phyloP scores from a whole-genome alignment of 768 basidiomycete species.

The Podaxis carcinomalis region DNA sequence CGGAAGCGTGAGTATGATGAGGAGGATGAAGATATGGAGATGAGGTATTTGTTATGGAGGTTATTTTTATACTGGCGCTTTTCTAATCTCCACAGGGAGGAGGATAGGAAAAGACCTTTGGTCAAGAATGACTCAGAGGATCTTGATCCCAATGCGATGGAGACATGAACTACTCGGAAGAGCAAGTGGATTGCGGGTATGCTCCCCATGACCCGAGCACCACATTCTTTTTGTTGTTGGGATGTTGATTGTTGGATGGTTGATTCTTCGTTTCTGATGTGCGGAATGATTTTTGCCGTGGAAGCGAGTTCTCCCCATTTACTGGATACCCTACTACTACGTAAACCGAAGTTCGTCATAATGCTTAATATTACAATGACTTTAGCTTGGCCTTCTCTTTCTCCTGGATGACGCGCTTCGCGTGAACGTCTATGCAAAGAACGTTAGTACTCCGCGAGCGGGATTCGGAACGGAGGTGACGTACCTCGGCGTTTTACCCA shows the following conservation, averaged over 20 bases:
- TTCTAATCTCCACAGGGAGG: conserved; percentile 26
- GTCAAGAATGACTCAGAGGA: conserved; percentile 29
- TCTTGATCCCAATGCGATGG: conserved; percentile 45
- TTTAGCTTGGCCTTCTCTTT: conserved; percentile 84
- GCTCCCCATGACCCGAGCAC: not conserved
- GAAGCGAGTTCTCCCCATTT: conserved; percentile 1
- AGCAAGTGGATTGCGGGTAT: not conserved
- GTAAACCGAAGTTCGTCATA: not conserved
- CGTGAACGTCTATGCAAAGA: conserved; percentile 60
- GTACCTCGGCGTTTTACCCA: conserved; percentile 84
- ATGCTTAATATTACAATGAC: conserved; percentile 47
- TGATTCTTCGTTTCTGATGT: not conserved
- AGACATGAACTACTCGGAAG: conserved; percentile 29
- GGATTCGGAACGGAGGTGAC: conserved; percentile 16
- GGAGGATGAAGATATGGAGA: conserved; percentile 48
- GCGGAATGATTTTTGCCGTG: not conserved
- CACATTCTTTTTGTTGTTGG: not conserved
- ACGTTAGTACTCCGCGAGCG: not conserved
- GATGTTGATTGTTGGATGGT: not conserved
- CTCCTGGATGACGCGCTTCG: conserved; percentile 75
- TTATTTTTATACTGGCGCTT: not conserved
- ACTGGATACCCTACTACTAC: conserved; percentile 8
- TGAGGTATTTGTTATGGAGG: conserved; percentile 2
- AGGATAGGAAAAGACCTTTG: conserved; percentile 44
- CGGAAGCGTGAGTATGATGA: conserved; percentile 77